Percentiles rank a stretch among this genome's conserved stretches.
phyloP scores from a whole-genome alignment of 257 asterid species.

The Echium plantagineum region DNA sequence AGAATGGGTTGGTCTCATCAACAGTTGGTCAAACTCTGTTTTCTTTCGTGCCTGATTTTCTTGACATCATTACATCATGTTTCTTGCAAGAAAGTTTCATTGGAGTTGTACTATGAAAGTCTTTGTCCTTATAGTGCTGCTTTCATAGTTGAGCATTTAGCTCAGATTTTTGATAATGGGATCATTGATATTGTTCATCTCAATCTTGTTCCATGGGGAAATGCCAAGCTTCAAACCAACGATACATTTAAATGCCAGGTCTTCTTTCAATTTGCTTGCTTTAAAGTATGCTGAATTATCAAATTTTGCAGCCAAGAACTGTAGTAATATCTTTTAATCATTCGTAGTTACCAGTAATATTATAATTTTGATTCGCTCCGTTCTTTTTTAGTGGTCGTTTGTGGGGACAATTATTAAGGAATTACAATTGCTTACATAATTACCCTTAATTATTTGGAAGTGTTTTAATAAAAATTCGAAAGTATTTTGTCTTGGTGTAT shows the following conservation, averaged over 20 bases:
- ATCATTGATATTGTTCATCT: slow-evolving; percentile 31
- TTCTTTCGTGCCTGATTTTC: slow-evolving; percentile 15
- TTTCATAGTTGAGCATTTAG: slow-evolving; percentile 26
- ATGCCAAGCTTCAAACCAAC: slow-evolving; percentile 24
- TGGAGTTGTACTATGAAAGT: slow-evolving; percentile 26
- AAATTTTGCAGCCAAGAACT: no score
- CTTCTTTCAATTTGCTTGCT: background rate
- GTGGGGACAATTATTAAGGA: no score
- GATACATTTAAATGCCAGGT: slow-evolving; percentile 27
- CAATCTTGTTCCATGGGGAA: slow-evolving; percentile 42
- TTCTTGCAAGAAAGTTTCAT: slow-evolving; percentile 20
- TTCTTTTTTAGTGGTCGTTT: no score
- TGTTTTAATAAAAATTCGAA: no score
- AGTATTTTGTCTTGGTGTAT: no score
- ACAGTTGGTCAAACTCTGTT: slow-evolving; percentile 12
- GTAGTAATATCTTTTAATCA: no score
- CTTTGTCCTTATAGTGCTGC: slow-evolving; percentile 32
- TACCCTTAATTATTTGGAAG: no score
- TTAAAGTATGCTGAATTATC: no score
- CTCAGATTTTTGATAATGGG: slow-evolving; percentile 20
- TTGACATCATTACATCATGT: slow-evolving; percentile 7
- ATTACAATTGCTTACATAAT: no score
- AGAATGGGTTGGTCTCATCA: slow-evolving; percentile 16
- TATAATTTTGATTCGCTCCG: background rate
- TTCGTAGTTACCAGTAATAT: background rate